A percentile compares a stretch with the other conserved stretches of the same genome.
Evolutionary conservation across 768 basidiomycete genomes (phyloP).

Genomic region (Pholiota molesta): DNA sequence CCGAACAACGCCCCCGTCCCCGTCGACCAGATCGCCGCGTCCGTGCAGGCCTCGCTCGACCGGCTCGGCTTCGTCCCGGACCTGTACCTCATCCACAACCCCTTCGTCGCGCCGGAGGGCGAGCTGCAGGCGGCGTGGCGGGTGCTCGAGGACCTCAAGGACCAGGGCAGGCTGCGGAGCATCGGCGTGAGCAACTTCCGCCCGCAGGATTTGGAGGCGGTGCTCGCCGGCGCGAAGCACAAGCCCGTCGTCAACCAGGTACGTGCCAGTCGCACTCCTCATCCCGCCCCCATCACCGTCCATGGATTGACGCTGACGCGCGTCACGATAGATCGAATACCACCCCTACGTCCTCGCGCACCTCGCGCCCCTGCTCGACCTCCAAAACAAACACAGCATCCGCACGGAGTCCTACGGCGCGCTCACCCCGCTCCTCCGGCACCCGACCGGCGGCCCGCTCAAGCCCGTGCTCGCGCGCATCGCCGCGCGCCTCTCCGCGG

Average conservation of each 20-base stretch:
- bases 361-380: slow-evolving; percentile 34
- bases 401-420: slow-evolving; percentile 39
- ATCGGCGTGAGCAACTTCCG: slow-evolving; percentile 60
- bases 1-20: slow-evolving; percentile 22
- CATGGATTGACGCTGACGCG: too few species aligned
- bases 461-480: slow-evolving; percentile 40
- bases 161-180: slow-evolving; percentile 39
- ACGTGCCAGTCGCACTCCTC: slow-evolving; percentile 9
- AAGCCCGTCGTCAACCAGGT: slow-evolving; percentile 61
- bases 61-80: slow-evolving; percentile 52
- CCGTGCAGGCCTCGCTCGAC: slow-evolving; percentile 48
- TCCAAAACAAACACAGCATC: slow-evolving; percentile 40
- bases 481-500: slow-evolving; percentile 28
- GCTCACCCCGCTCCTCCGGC: slow-evolving; percentile 40
- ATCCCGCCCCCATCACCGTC: too few species aligned
- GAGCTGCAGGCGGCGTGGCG: slow-evolving; percentile 45
- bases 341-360: slow-evolving; percentile 38
- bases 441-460: slow-evolving; percentile 38
- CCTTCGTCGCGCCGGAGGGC: slow-evolving; percentile 33
- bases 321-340: slow-evolving; percentile 36
- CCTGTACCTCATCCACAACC: slow-evolving; percentile 55
- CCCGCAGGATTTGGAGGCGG: slow-evolving; percentile 43
- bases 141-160: slow-evolving; percentile 52
- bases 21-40: slow-evolving; percentile 36
- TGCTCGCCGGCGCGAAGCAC: slow-evolving; percentile 46